Base-by-base conservation (phyloP, 371 early-diverging fungal genomes). In the Mucor circinelloides region DNA sequence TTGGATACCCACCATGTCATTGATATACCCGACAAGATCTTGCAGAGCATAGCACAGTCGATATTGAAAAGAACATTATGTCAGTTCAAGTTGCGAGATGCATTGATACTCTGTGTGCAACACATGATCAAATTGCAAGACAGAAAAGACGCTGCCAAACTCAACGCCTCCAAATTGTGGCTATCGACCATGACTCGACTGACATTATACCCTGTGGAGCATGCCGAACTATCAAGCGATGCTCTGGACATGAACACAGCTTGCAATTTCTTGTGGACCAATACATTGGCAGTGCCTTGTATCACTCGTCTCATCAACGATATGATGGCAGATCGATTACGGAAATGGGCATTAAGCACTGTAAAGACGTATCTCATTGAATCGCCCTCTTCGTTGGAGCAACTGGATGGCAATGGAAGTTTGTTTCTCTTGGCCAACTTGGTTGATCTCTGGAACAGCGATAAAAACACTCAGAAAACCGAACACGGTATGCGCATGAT, bases 401-500 rank as follows among this genome's bases (percentile, higher is more conserved):
- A 48, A 21, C 40, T 84, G 0, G 67, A 71, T 12, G 88, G 87
- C 7, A 87, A 90, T 34, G 84, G 75, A 0, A 76, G 82, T 8
- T 62, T 91, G 2, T 90, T 84, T 69, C 70, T 91, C 9, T 65
- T 88, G 12, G 89, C 79, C 0, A 91, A 90, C 58, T 28, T 88
- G 7, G 62, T 84, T 1, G 78, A 80, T 27, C 69, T 88, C n/a
- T 81, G 70, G 57, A 67, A 56, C 34, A 31, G 44, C 23, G 38
- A 23, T 12, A 59, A 48, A 23, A 40, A 67, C 54, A 28, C 42
- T 2, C 31, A 50, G 30, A 52, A 42, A 8, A 42, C 62, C 5
- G 63, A 66, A 19, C 46, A 63, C 23, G 50, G 38, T n/a, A 44
- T 32, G 31, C 44, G 27, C 15, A 31, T 83, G 8, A 72, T 83